A percentile compares a stretch with the other conserved stretches of the same genome.
These are phyloP conservation scores for Coemansia sp. DNA, from an alignment of 192 early-diverging fungal species.

Conservation along the genomic window DNA sequence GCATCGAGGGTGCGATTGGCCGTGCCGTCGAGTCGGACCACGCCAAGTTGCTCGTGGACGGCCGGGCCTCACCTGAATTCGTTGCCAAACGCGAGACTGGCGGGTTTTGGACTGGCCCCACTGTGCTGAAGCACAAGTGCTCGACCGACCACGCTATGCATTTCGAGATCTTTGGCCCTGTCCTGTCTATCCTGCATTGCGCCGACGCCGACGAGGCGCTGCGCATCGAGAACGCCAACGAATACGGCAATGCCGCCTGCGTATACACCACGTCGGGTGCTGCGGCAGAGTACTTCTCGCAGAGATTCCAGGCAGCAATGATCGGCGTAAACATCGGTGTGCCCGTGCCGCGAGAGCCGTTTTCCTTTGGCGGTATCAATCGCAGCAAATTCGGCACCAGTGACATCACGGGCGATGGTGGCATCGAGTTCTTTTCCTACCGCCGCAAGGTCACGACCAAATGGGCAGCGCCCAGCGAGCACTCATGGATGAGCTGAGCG, in stretches of 20 bases:
- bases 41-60: conserved; percentile 67
- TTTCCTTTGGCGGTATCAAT: conserved; percentile 76
- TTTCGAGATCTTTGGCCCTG: conserved; percentile 81
- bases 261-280: conserved; percentile 62
- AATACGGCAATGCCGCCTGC: conserved; percentile 66
- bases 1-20: conserved; percentile 60
- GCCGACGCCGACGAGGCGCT: conserved; percentile 58
- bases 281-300: conserved; percentile 61
- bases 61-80: conserved; percentile 41
- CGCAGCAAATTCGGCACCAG: conserved; percentile 60
- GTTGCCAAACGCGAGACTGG: conserved; percentile 27
- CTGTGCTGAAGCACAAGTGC: conserved; percentile 57
- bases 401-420: conserved; percentile 70
- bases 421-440: conserved; percentile 70
- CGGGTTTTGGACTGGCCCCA: conserved; percentile 73
- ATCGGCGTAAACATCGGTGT: conserved; percentile 73
- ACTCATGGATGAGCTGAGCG: conserved; percentile 51
- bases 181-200: conserved; percentile 59
- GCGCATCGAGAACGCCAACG: conserved; percentile 65
- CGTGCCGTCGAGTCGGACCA: conserved; percentile 46
- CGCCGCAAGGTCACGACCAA: conserved; percentile 73
- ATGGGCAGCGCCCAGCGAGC: conserved; percentile 58
- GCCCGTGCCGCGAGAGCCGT: conserved; percentile 69
- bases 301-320: conserved; percentile 72
- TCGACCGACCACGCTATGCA: conserved; percentile 58